Evolutionary conservation across 208 protist genomes (phyloP).

Genomic region (Leishmania mexicana): DNA sequence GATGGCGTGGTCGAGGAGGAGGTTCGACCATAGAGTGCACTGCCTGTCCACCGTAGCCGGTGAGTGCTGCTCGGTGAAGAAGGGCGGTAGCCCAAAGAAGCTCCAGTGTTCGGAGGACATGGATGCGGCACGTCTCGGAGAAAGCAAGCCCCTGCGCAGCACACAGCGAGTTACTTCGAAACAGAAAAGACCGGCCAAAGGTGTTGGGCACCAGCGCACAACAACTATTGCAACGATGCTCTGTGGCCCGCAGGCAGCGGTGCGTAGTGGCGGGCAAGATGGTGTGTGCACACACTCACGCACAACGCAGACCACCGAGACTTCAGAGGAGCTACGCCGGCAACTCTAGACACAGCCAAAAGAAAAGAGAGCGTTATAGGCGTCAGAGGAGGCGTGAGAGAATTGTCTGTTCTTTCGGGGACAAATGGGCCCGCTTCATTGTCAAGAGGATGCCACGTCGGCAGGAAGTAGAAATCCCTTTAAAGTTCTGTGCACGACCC

Average conservation of each 20-base stretch:
- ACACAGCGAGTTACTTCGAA: constrained; percentile 1
- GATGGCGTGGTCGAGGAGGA: constrained; percentile 81
- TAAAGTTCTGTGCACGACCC: neutral
- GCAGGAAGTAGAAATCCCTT: neutral
- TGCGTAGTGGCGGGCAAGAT: neutral
- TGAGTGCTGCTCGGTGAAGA: constrained; percentile 83
- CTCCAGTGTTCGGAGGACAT: constrained; percentile 68
- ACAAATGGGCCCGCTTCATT: neutral
- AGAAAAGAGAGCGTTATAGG: constrained; percentile 16
- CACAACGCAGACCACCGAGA: neutral
- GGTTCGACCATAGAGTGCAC: constrained; percentile 55
- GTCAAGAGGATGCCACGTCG: neutral
- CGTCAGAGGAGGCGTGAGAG: neutral
- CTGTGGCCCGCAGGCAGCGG: neutral
- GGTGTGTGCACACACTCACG: neutral
- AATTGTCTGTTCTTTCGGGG: neutral
- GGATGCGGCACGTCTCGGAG: neutral
- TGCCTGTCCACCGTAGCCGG: constrained; percentile 63
- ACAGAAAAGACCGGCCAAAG: constrained; percentile 11
- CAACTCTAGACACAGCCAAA: constrained; percentile 6
- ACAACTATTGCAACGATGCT: neutral
- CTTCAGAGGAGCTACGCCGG: neutral
- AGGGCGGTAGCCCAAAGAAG: constrained; percentile 84
- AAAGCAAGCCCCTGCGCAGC: neutral
- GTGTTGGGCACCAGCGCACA: neutral